Evolutionary conservation across 164 flowering plant genomes (phyloP).

Genomic region (Kalanchoe fedtschenkoi): DNA sequence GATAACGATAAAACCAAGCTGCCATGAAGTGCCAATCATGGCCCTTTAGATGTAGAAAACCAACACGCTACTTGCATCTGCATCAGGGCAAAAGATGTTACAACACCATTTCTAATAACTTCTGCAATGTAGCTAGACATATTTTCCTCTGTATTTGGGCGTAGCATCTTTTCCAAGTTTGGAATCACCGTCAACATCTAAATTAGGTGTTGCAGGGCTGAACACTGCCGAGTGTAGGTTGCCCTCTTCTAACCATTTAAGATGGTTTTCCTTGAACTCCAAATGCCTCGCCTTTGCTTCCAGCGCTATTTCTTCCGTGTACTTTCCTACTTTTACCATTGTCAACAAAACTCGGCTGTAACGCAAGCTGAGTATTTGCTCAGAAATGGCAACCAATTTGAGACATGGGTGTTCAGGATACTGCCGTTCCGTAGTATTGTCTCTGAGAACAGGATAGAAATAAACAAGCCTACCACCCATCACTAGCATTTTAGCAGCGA

Average conservation of each 20-base stretch:
- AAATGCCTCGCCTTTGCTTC: constrained; percentile 55
- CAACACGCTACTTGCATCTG: too few species aligned
- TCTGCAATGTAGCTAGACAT: constrained; percentile 35
- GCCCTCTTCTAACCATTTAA: constrained; percentile 94
- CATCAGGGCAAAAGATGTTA: neutral
- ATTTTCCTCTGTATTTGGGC: constrained; percentile 89
- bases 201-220: constrained; percentile 30
- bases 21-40: too few species aligned
- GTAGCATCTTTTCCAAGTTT: constrained; percentile 43
- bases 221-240: constrained; percentile 85
- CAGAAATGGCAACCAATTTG: constrained; percentile 47
- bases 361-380: constrained; percentile 86
- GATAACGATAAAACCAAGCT: too few species aligned
- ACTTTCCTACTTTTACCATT: constrained; percentile 66
- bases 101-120: neutral
- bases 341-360: constrained; percentile 82
- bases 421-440: constrained; percentile 26
- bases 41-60: too few species aligned
- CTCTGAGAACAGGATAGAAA: constrained; percentile 82
- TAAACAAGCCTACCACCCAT: constrained; percentile 89
- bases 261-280: constrained; percentile 80
- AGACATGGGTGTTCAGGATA: constrained; percentile 86
- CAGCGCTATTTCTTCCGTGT: constrained; percentile 56
- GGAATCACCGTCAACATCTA: constrained; percentile 17
- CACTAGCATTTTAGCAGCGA: constrained; percentile 76